Evolutionary conservation across 495 filamentous ascomycete genomes (phyloP).

Genomic region (Peziza echinospora): DNA sequence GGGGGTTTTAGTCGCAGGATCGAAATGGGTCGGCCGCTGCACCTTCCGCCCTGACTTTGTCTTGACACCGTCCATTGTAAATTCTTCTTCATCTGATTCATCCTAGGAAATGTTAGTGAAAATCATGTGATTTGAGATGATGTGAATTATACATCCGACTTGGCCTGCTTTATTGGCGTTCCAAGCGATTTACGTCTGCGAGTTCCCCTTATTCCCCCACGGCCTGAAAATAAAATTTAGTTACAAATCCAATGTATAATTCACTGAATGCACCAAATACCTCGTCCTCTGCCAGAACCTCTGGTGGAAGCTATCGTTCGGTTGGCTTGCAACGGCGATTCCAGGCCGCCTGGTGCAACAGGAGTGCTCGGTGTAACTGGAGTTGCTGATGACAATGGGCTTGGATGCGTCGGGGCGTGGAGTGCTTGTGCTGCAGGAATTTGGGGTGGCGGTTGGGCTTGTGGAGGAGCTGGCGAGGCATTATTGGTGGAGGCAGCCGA

Average conservation of each 20-base stretch:
- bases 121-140: too few species aligned
- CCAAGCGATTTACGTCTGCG: neutral
- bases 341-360: too few species aligned
- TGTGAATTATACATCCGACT: too few species aligned
- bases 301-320: too few species aligned
- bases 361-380: neutral
- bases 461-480: neutral
- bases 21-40: slow-evolving; percentile 49
- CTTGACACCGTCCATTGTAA: slow-evolving; percentile 23
- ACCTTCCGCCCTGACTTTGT: slow-evolving; percentile 73
- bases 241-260: too few species aligned
- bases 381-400: neutral
- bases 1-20: slow-evolving; percentile 34
- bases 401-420: neutral
- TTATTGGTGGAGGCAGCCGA: too few species aligned
- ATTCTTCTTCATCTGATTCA: slow-evolving; percentile 15
- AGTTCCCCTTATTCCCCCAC: neutral
- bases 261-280: too few species aligned
- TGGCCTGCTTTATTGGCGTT: neutral
- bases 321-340: too few species aligned
- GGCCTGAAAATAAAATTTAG: too few species aligned
- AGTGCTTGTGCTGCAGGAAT: neutral
- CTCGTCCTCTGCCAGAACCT: too few species aligned
- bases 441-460: neutral
- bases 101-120: too few species aligned